Percentiles rank a stretch among this genome's conserved stretches.
phyloP scores from a whole-genome alignment of 2,329 filamentous ascomycete species.

The Talaromyces sp. region DNA sequence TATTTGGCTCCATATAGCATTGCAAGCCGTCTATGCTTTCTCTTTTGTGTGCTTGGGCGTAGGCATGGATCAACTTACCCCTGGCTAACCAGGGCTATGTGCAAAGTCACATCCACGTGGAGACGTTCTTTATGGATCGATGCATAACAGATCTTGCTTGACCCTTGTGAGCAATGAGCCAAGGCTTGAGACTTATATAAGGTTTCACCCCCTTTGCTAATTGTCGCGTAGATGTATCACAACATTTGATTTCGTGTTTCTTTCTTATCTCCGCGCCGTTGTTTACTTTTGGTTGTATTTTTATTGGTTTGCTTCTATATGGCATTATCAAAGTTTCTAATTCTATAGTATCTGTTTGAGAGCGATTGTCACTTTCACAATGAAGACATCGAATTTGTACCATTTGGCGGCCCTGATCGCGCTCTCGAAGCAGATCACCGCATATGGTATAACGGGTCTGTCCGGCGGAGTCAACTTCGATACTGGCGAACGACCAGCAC shows the following conservation, averaged over 20 bases:
- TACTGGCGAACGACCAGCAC: slow-evolving; percentile 37
- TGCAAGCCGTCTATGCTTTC: not conserved
- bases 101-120: not conserved
- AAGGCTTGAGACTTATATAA: not conserved
- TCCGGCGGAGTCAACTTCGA: slow-evolving; percentile 25
- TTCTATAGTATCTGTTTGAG: not conserved
- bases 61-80: not conserved
- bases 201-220: not conserved
- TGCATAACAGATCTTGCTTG: not conserved
- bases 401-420: not conserved
- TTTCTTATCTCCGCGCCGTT: not conserved
- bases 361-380: not conserved
- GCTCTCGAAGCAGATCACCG: not conserved
- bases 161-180: not conserved
- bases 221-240: not conserved
- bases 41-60: not conserved
- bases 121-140: not conserved
- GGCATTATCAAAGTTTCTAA: not conserved
- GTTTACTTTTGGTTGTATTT: not conserved
- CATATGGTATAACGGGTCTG: slow-evolving; percentile 26
- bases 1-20: not conserved
- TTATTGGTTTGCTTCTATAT: not conserved
- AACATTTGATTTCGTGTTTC: not conserved
- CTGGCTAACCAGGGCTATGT: not conserved
- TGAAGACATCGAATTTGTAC: slow-evolving; percentile 6